A percentile compares a stretch with the other conserved stretches of the same genome.
These are phyloP conservation scores for Zymoseptoria tritici DNA, from an alignment of 2,329 filamentous ascomycete genomes.

Conservation along the genomic window DNA sequence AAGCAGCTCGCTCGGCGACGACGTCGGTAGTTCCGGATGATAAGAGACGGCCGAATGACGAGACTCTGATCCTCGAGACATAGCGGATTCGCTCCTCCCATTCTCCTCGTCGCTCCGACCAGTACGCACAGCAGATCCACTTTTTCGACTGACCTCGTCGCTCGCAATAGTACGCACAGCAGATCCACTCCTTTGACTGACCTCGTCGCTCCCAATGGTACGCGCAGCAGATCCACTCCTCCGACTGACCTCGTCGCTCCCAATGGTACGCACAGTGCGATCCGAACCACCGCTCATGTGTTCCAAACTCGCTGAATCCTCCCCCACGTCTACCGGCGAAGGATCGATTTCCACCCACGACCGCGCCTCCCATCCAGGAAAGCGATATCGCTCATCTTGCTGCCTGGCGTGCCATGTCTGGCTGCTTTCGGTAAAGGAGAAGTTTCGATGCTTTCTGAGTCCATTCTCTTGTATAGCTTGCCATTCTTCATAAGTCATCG, in stretches of 20 bases:
- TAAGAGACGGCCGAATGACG: neutral
- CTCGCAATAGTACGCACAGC: conserved; percentile 3
- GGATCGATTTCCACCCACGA: conserved; percentile 2
- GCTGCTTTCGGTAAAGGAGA: conserved; percentile 17
- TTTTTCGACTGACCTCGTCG: conserved; percentile 1
- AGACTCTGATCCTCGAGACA: neutral
- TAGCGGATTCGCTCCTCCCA: neutral
- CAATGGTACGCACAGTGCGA: neutral
- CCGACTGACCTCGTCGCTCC: conserved; percentile 4
- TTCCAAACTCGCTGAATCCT: neutral
- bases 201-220: conserved; percentile 5
- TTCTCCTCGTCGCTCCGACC: conserved; percentile 4
- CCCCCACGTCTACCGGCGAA: neutral
- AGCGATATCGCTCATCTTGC: conserved; percentile 10
- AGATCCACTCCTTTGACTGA: neutral
- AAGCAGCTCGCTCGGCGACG: conserved; percentile 2
- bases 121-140: conserved; percentile 1
- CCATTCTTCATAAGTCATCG: conserved; percentile 26
- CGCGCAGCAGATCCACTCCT: conserved; percentile 1
- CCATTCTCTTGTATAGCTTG: conserved; percentile 18
- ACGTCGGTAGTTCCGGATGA: neutral
- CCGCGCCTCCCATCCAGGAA: conserved; percentile 9
- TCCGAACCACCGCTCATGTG: neutral
- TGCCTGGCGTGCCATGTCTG: conserved; percentile 6
- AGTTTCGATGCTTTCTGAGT: conserved; percentile 12